Evolutionary conservation across 208 protist genomes (phyloP).

Genomic region (Leishmania amazonensis): DNA sequence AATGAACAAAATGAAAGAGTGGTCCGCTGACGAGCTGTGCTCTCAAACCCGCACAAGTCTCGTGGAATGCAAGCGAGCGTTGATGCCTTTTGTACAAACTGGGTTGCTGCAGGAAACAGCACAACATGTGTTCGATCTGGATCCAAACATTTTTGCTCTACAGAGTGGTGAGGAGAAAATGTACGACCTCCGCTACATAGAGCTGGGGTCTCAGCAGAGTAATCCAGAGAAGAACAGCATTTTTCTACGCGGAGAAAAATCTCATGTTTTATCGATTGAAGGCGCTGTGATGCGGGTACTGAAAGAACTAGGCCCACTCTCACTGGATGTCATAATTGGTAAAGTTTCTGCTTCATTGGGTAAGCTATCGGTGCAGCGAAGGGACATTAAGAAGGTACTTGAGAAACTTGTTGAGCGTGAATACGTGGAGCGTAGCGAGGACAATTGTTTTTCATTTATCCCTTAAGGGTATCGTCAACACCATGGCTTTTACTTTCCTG

Average conservation of each 20-base stretch:
- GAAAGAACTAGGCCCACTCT: constrained; percentile 20
- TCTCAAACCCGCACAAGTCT: background rate
- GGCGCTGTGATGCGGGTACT: constrained; percentile 16
- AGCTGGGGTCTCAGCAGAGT: constrained; percentile 27
- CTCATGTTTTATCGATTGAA: constrained; percentile 25
- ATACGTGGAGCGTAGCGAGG: constrained; percentile 23
- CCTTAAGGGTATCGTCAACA: constrained; percentile 6
- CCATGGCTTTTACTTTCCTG: background rate
- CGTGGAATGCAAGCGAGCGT: constrained; percentile 24
- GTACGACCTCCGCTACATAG: constrained; percentile 25
- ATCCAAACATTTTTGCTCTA: background rate
- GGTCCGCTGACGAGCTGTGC: constrained; percentile 24
- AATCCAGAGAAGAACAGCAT: constrained; percentile 22
- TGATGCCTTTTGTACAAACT: constrained; percentile 26
- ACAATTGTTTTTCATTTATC: constrained; percentile 19
- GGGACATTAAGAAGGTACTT: constrained; percentile 35
- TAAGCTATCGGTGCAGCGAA: constrained; percentile 10
- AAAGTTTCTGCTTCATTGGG: constrained; percentile 10
- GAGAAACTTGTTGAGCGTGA: constrained; percentile 33
- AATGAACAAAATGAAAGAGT: constrained; percentile 25
- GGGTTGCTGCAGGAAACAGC: constrained; percentile 17
- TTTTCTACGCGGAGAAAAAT: constrained; percentile 21
- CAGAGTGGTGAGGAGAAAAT: background rate
- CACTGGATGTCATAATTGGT: constrained; percentile 16
- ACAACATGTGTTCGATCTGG: constrained; percentile 8